phyloP scores from a whole-genome alignment of 2,329 filamentous ascomycete species.

The Macrophomina pseudophaseolina region DNA sequence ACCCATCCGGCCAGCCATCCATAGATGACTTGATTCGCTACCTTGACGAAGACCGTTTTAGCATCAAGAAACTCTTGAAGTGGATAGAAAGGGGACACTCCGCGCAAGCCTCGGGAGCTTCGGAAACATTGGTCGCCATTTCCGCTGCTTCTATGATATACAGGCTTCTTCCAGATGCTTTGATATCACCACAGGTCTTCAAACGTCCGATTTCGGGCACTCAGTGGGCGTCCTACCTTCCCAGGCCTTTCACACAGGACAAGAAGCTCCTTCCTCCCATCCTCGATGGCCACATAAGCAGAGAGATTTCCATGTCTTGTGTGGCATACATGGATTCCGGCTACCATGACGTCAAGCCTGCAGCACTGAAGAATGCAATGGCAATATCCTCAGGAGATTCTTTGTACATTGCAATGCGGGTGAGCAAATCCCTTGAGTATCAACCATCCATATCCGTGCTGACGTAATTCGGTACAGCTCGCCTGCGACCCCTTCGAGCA shows the following conservation, averaged over 20 bases:
- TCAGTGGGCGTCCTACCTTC: not conserved
- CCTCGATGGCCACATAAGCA: not conserved
- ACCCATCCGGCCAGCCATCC: not conserved
- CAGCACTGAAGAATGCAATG: not conserved
- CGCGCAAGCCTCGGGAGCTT: not conserved
- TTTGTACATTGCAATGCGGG: conserved; percentile 8
- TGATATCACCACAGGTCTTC: not conserved
- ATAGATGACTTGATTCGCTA: not conserved
- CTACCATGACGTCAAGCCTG: not conserved
- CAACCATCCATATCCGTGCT: not conserved
- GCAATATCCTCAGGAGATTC: not conserved
- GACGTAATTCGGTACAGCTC: not conserved
- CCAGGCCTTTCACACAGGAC: not conserved
- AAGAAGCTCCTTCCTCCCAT: not conserved
- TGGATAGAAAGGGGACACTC: not conserved
- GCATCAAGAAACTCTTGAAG: not conserved
- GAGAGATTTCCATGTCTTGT: not conserved
- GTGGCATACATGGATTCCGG: conserved; percentile 4
- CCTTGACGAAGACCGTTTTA: not conserved
- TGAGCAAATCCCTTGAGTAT: not conserved
- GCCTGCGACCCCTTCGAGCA: not conserved
- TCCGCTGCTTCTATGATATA: not conserved
- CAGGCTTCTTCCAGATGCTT: not conserved
- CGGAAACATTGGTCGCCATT: not conserved
- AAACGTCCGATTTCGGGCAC: not conserved